A percentile compares a stretch with the other conserved stretches of the same genome.
Conservation (phyloP, 352 stramenopile genomes). For the Pythium inflatum region DNA sequence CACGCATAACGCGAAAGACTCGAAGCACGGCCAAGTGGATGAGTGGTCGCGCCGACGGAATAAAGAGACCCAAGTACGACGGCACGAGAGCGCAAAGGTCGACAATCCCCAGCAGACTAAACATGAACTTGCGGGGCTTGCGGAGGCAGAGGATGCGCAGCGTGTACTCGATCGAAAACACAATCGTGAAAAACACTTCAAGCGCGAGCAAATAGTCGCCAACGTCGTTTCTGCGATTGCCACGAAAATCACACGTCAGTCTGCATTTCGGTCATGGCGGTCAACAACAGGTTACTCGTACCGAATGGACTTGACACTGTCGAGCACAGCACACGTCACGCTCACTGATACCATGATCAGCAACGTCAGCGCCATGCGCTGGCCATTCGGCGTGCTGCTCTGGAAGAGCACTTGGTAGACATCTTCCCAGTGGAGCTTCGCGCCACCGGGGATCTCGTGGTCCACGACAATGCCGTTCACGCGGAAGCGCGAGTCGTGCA, state of each 20-base stretch:
- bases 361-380: constrained; percentile 65
- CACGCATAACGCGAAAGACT: constrained; percentile 79
- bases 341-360: constrained; percentile 74
- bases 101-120: constrained; percentile 75
- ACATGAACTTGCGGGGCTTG: constrained; percentile 60
- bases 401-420: constrained; percentile 79
- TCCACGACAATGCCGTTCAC: constrained; percentile 80
- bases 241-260: neutral
- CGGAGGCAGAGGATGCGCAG: constrained; percentile 69
- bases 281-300: constrained; percentile 23
- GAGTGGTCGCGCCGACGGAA: constrained; percentile 62
- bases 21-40: constrained; percentile 76
- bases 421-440: constrained; percentile 64
- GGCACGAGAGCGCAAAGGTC: constrained; percentile 79
- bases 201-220: constrained; percentile 67
- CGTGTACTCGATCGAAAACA: constrained; percentile 81
- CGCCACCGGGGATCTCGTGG: constrained; percentile 66
- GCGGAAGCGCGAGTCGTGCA: constrained; percentile 61
- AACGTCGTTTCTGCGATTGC: constrained; percentile 49
- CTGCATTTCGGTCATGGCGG: neutral
- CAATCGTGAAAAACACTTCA: constrained; percentile 78
- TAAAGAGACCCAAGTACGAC: constrained; percentile 78
- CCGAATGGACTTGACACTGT: constrained; percentile 74
- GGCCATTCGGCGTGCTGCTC: constrained; percentile 69
- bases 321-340: constrained; percentile 64